Conservation (phyloP, 129 eudicot species). For the Flaveria bidentis region DNA sequence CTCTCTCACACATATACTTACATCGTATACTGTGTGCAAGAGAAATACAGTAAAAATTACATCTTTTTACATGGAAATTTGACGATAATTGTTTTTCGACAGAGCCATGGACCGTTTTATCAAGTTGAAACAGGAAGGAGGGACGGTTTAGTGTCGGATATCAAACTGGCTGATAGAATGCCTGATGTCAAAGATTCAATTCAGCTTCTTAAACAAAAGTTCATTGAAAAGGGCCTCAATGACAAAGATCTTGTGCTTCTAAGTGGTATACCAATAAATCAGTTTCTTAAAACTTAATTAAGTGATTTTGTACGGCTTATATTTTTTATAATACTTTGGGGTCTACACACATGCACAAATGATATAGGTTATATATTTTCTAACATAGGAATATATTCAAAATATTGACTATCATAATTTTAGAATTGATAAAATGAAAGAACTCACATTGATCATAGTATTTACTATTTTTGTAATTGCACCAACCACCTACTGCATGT, state of each 20-base stretch:
- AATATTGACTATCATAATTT: not conserved
- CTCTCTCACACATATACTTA: not conserved
- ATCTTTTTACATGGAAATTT: not conserved
- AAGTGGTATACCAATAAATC: slow-evolving; percentile 41
- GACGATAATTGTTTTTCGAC: not conserved
- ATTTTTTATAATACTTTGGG: not conserved
- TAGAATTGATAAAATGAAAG: slow-evolving; percentile 5
- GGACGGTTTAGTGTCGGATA: slow-evolving; percentile 58
- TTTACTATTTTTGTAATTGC: slow-evolving; percentile 27
- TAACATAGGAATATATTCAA: not conserved
- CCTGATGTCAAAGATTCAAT: slow-evolving; percentile 64
- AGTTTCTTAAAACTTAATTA: not conserved
- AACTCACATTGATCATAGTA: slow-evolving; percentile 14
- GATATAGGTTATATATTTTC: not conserved
- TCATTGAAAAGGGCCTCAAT: slow-evolving; percentile 54
- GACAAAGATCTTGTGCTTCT: slow-evolving; percentile 77
- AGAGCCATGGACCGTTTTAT: slow-evolving; percentile 69
- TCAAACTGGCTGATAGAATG: slow-evolving; percentile 43
- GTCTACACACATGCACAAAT: not conserved
- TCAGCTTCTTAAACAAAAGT: slow-evolving; percentile 53
- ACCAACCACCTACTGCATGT: slow-evolving; percentile 32
- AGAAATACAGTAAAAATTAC: not conserved
- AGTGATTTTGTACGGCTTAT: not conserved
- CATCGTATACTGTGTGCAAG: slow-evolving; percentile 11
- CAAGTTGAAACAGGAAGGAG: slow-evolving; percentile 73